phyloP scores from a whole-genome alignment of 148 eudicot species.

The Cornus controversa region DNA sequence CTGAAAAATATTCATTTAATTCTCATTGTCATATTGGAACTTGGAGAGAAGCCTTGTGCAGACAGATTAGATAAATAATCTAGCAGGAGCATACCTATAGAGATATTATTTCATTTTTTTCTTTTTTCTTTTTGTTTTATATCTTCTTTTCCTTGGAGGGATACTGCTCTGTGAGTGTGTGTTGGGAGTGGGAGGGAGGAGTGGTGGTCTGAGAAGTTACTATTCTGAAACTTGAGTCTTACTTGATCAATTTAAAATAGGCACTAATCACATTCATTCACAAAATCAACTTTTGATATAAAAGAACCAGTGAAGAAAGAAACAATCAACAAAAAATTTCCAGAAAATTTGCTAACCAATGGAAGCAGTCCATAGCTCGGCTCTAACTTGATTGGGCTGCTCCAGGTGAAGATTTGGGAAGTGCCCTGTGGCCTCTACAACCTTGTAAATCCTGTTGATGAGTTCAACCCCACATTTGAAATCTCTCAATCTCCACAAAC shows the following conservation, averaged over 20 bases:
- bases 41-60: background rate
- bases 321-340: background rate
- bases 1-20: background rate
- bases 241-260: background rate
- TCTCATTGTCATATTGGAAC: background rate
- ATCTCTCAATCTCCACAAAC: conserved; percentile 89
- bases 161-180: too few relatives aligned
- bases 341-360: conserved; percentile 38
- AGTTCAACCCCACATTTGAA: conserved; percentile 61
- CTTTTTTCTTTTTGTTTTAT: background rate
- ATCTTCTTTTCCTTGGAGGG: background rate
- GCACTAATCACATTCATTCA: too few relatives aligned
- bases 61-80: background rate
- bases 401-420: conserved; percentile 61
- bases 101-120: background rate
- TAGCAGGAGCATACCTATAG: background rate
- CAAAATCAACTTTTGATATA: background rate
- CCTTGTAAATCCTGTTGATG: conserved; percentile 48
- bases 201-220: background rate
- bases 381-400: conserved; percentile 64
- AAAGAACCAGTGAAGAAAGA: background rate
- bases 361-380: conserved; percentile 66
- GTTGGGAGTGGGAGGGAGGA: too few relatives aligned
- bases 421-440: conserved; percentile 55
- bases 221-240: background rate